phyloP scores from a whole-genome alignment of 2,329 filamentous ascomycete species.

The Rosellinia necatrix region DNA sequence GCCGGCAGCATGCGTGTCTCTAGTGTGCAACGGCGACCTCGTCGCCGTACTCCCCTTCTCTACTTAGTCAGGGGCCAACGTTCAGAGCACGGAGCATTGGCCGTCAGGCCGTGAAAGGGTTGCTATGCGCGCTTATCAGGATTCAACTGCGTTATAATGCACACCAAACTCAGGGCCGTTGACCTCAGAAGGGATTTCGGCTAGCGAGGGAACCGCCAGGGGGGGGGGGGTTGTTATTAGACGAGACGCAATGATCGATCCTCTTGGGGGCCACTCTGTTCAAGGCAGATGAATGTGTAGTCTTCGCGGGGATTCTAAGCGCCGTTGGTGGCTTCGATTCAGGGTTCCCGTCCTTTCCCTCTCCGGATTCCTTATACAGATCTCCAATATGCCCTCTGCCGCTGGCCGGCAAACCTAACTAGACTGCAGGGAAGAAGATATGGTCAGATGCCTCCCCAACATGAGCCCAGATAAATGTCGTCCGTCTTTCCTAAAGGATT shows the following conservation, averaged over 20 bases:
- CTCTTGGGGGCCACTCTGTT: conserved; percentile 17
- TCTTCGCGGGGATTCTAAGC: conserved; percentile 11
- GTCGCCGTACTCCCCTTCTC: conserved; percentile 4
- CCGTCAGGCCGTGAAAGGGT: neutral
- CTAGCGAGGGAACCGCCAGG: conserved; percentile 11
- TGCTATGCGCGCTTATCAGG: neutral
- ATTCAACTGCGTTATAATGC: conserved; percentile 6
- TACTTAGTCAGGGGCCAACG: conserved; percentile 3
- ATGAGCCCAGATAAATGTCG: conserved; percentile 22
- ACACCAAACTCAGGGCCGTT: neutral
- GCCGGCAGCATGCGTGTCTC: conserved; percentile 9
- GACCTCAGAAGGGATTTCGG: conserved; percentile 11
- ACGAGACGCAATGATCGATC: conserved; percentile 17
- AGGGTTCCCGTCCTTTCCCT: conserved; percentile 1
- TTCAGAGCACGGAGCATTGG: conserved; percentile 7
- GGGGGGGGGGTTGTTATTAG: conserved; percentile 9
- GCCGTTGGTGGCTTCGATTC: neutral
- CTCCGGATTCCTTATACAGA: neutral
- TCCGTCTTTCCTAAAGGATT: conserved; percentile 25
- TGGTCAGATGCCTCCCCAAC: conserved; percentile 19
- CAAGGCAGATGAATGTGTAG: neutral
- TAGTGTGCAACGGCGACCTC: neutral
- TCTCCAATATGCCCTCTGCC: neutral
- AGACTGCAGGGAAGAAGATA: conserved; percentile 5
- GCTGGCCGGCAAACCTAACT: neutral